Evolutionary conservation across 1,284 basidiomycete species (phyloP), one percentile per base, ranked within the genome.

Genomic region (Flammula alnicola): DNA sequence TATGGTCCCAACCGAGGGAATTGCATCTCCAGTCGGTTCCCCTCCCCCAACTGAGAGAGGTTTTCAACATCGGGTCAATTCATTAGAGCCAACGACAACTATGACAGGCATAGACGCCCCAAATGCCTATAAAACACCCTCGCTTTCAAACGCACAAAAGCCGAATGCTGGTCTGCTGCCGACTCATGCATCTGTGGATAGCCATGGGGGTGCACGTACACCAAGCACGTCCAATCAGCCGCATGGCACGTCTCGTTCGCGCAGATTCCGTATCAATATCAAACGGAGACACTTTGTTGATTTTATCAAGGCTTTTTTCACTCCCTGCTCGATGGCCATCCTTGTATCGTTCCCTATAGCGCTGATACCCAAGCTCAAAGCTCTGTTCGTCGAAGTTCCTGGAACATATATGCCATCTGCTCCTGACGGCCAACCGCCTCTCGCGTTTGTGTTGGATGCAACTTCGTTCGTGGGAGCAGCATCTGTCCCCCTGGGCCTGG

Each of bases 371-470:
- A 76, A 78, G 0, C 74, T 93, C 48, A 92, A 92, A 63, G 87
- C 81, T 0, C 74, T 93, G 5, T 89, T 93, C 56, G 74, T 85
- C 0, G 51, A 70, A 6, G 74, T 84, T 1, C 68, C 77, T 0
- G 75, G 74, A 1, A 62, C 63, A 1, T 65, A 76, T 25, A 83
- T 88, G 37, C 79, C 81, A 0, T 66, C 75, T 22, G 87, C 84
- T 0, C 91, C 91, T 0, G 89, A 93, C 58, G 87, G 86, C 0
- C 77, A 82, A 51, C 88, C 90, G 1, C 90, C 90, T 0, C 76
- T 93, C 12, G 76, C 82, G 0, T 84, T 89, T 56, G 51, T 89
- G 23, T 62, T 86, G 33, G 83, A 89, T 50, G 83, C 86, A 0
- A 71, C 84, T 0, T 69, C 68, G 1, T 93, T 93, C 60, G 74